phyloP scores from a whole-genome alignment of 768 basidiomycete genomes.

The Leccinum sublutescens region DNA sequence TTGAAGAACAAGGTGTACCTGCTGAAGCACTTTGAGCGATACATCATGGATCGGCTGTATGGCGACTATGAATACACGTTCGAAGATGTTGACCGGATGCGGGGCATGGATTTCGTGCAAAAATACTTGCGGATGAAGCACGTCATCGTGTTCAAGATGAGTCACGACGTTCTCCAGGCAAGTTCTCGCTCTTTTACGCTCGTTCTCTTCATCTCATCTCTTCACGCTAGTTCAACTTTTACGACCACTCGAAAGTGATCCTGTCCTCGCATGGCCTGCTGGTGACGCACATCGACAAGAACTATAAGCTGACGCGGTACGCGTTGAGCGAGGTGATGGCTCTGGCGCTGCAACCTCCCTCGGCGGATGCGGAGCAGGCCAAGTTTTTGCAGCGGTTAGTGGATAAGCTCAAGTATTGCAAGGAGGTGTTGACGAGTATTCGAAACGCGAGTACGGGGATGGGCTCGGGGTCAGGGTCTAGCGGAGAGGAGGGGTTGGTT shows the following conservation, averaged over 20 bases:
- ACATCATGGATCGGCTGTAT: conserved; percentile 89
- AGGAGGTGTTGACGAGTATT: conserved; percentile 77
- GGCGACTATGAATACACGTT: conserved; percentile 84
- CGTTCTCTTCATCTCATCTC: background rate
- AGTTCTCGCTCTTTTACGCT: conserved; percentile 15
- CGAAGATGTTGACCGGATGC: conserved; percentile 60
- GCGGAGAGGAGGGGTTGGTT: conserved; percentile 10
- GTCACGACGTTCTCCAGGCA: conserved; percentile 94
- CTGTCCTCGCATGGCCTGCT: conserved; percentile 76
- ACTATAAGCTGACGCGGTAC: conserved; percentile 74
- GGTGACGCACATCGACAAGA: conserved; percentile 90
- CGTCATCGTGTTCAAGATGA: conserved; percentile 94
- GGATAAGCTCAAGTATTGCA: conserved; percentile 83
- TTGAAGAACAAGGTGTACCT: conserved; percentile 90
- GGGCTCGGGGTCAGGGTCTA: conserved; percentile 20
- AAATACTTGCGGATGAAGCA: conserved; percentile 97
- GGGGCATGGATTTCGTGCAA: conserved; percentile 94
- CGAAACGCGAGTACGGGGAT: conserved; percentile 52
- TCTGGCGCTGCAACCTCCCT: conserved; percentile 40
- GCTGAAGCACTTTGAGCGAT: conserved; percentile 89
- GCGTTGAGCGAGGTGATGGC: conserved; percentile 71
- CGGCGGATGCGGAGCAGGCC: conserved; percentile 49
- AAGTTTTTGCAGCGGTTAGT: conserved; percentile 65
- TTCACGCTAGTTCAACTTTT: conserved; percentile 87
- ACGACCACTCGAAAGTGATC: conserved; percentile 94